Evolutionary conservation across 768 basidiomycete genomes (phyloP).

Genomic region (Pulveroboletus sp.): DNA sequence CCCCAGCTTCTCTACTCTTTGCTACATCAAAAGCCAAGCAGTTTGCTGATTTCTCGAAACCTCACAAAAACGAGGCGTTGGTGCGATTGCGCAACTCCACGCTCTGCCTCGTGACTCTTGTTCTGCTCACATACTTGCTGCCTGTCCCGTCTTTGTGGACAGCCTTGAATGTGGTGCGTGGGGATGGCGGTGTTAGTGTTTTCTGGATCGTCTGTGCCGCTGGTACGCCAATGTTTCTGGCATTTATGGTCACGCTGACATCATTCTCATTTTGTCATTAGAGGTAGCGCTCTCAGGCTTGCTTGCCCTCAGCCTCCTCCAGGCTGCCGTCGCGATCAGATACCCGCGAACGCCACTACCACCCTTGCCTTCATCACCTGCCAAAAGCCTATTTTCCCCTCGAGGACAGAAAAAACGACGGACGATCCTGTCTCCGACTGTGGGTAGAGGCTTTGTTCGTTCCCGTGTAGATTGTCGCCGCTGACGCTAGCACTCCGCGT

Average conservation of each 20-base stretch:
- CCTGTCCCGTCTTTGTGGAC: conserved; percentile 37
- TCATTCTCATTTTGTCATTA: conserved; percentile 3
- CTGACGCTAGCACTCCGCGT: not conserved
- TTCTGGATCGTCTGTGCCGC: conserved; percentile 26
- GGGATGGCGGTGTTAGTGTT: not conserved
- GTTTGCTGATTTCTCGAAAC: conserved; percentile 28
- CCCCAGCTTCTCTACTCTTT: conserved; percentile 24
- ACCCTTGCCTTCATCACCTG: conserved; percentile 21
- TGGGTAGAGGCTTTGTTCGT: conserved; percentile 5
- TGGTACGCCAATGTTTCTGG: conserved; percentile 21
- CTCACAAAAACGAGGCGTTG: conserved; percentile 34
- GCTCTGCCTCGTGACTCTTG: conserved; percentile 28
- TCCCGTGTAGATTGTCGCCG: not conserved
- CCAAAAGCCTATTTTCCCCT: conserved; percentile 20
- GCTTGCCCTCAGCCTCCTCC: conserved; percentile 32
- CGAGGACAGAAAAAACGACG: conserved; percentile 27
- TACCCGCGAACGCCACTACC: conserved; percentile 33
- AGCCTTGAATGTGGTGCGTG: conserved; percentile 30
- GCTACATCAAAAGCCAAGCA: conserved; percentile 18
- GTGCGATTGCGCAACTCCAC: conserved; percentile 38
- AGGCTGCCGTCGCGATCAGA: conserved; percentile 33
- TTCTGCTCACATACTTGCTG: conserved; percentile 35
- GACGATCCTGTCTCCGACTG: conserved; percentile 19
- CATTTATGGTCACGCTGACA: not conserved
- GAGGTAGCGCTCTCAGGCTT: conserved; percentile 30